Evolutionary conservation across 2,329 filamentous ascomycete species (phyloP).

Genomic region (Penicillium sp.): DNA sequence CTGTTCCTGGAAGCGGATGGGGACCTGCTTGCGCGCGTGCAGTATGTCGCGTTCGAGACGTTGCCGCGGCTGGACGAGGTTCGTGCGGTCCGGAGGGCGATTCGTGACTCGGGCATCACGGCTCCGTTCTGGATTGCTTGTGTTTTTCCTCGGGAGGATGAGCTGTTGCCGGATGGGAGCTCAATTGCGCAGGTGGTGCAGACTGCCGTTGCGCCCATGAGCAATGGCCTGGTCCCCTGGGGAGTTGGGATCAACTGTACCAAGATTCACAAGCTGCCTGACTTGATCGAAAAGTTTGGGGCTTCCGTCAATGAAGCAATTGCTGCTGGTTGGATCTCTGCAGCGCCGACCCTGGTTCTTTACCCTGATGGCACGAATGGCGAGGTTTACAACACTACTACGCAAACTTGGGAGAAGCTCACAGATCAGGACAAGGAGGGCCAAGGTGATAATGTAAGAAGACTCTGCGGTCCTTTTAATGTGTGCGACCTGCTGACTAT

Average conservation of each 20-base stretch:
- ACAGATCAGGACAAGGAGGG: slow-evolving; percentile 16
- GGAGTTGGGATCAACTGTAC: slow-evolving; percentile 68
- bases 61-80: slow-evolving; percentile 63
- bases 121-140: slow-evolving; percentile 60
- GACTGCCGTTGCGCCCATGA: slow-evolving; percentile 33
- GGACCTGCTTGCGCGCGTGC: slow-evolving; percentile 43
- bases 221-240: slow-evolving; percentile 47
- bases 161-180: slow-evolving; percentile 58
- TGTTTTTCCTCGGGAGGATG: slow-evolving; percentile 57
- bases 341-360: slow-evolving; percentile 55
- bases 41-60: slow-evolving; percentile 64
- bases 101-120: slow-evolving; percentile 23
- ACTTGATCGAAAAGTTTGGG: slow-evolving; percentile 24
- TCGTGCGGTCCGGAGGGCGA: slow-evolving; percentile 47
- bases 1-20: slow-evolving; percentile 49
- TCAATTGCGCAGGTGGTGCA: slow-evolving; percentile 44
- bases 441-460: slow-evolving; percentile 18
- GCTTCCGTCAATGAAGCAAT: slow-evolving; percentile 8
- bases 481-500: slow-evolving; percentile 12
- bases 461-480: neutral
- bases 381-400: slow-evolving; percentile 63
- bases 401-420: slow-evolving; percentile 56
- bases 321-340: slow-evolving; percentile 6
- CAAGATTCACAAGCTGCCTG: slow-evolving; percentile 34
- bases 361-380: slow-evolving; percentile 69